Evolutionary conservation across 2,329 filamentous ascomycete genomes (phyloP).

Genomic region (Metarhizium anisopliae): DNA sequence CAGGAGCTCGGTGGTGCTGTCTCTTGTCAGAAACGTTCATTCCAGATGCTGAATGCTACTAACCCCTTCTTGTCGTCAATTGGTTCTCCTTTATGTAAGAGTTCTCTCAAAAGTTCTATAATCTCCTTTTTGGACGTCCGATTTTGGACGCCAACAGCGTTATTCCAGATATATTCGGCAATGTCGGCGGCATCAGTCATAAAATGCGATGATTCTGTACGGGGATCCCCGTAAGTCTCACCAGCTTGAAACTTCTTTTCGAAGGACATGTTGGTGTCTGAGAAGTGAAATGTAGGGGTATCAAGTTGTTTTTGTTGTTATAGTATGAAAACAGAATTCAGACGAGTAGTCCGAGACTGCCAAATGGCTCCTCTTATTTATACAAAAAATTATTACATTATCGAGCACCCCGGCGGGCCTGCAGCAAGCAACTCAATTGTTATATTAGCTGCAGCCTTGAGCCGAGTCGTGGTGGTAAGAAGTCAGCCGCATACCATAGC

Average conservation of each 20-base stretch:
- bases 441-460: too few species aligned
- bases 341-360: background rate
- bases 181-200: slow-evolving; percentile 24
- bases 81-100: slow-evolving; percentile 34
- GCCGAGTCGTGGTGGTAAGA: too few species aligned
- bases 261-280: slow-evolving; percentile 18
- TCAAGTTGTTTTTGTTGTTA: background rate
- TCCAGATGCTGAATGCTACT: background rate
- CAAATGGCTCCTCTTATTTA: too few species aligned
- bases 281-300: background rate
- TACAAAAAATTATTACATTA: too few species aligned
- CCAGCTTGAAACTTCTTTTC: slow-evolving; percentile 29
- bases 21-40: background rate
- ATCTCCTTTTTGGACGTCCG: slow-evolving; percentile 20
- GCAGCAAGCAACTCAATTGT: too few species aligned
- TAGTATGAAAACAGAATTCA: background rate
- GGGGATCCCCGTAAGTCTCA: slow-evolving; percentile 23
- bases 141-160: slow-evolving; percentile 17
- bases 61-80: slow-evolving; percentile 38
- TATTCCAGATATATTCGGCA: slow-evolving; percentile 23
- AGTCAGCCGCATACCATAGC: too few species aligned
- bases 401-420: too few species aligned
- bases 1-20: background rate
- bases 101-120: slow-evolving; percentile 20
- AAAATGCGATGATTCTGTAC: slow-evolving; percentile 15